Conservation (phyloP, 1,139 yeast genomes). For the Meyerozyma sp. region DNA sequence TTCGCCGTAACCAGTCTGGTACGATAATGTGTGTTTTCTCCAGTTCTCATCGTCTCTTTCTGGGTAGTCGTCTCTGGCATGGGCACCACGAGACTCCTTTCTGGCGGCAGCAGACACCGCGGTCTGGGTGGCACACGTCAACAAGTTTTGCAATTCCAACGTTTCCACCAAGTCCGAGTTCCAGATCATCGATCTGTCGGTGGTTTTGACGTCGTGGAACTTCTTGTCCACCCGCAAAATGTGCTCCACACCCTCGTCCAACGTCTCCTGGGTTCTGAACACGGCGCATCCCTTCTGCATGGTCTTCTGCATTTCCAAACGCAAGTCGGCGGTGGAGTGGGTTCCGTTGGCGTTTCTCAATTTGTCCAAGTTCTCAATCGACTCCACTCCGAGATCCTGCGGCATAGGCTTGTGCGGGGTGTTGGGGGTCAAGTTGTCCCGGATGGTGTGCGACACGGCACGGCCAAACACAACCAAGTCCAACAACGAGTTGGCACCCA, state of each 20-base stretch:
- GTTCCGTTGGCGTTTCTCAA: conserved; percentile 84
- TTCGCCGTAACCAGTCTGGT: conserved; percentile 74
- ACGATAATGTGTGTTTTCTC: conserved; percentile 97
- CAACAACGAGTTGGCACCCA: conserved; percentile 97
- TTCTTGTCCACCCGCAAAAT: conserved; percentile 72
- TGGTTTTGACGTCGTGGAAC: conserved; percentile 66
- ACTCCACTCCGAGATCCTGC: conserved; percentile 82
- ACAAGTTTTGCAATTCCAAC: conserved; percentile 90
- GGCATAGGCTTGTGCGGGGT: conserved; percentile 73
- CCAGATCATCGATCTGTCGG: conserved; percentile 98
- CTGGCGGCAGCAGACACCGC: conserved; percentile 93
- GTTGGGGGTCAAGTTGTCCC: conserved; percentile 82
- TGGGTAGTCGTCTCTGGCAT: conserved; percentile 97
- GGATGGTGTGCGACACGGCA: conserved; percentile 92
- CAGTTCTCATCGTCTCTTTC: conserved; percentile 93
- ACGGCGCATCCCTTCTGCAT: conserved; percentile 98
- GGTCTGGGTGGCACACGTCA: conserved; percentile 96
- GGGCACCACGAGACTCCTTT: conserved; percentile 98
- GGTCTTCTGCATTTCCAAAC: conserved; percentile 88
- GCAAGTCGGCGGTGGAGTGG: conserved; percentile 77
- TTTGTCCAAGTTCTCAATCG: conserved; percentile 85
- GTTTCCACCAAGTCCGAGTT: conserved; percentile 96
- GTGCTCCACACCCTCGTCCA: conserved; percentile 86
- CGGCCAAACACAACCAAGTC: conserved; percentile 98
- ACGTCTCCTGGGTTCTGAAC: conserved; percentile 88